Base-by-base conservation (phyloP, 441 rosid species). In the Pelargonium citronellum region DNA sequence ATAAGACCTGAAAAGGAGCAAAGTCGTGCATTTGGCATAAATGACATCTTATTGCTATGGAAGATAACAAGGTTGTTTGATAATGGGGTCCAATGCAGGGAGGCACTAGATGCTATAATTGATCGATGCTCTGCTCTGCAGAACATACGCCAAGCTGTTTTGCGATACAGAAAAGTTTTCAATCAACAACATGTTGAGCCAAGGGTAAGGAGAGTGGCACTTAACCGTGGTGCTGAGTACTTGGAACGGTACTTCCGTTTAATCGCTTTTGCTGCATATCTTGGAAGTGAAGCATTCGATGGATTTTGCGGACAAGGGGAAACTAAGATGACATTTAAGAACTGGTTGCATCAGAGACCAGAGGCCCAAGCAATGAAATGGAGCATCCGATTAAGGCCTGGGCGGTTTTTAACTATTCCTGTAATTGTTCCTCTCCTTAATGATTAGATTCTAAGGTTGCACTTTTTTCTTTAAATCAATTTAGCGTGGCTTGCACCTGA, bases 281-380 rank as follows among this genome's bases (percentile, higher is more conserved):
- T 95, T 78, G 99, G 99, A 79, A 92, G 98, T 79, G 88, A 87
- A 83, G 92, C 96, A 78, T 87, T 91, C 79, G 96, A 95, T 78
- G 96, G 90, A 41, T 88, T 85, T 72, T 92, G 96, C 74, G 88
- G 84, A 49, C 90, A 88, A 85, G 99, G 96, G 77, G 87, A 81
- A 69, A 72, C 82, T 67, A 88, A 76, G 82, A 86, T 89, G 90
- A 89, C 95, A 37, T 95, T 88, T 81, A 92, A 91, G 83, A 83
- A 75, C 70, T 95, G 98, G 97, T 79, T 91, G 81, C 87, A 90
- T 80, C 96, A 92, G 79, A 87, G 97, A 79, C 86, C 94, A 1
- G 99, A 95, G 85, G 94, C 89, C 72, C 99, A 91, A 83, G 95
- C 94, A 57, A 91, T 95, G 97, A 92, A 92, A 75, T 89, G 96